Evolutionary conservation across 306 rosid species (phyloP).

Genomic region (Begonia peltatifolia): DNA sequence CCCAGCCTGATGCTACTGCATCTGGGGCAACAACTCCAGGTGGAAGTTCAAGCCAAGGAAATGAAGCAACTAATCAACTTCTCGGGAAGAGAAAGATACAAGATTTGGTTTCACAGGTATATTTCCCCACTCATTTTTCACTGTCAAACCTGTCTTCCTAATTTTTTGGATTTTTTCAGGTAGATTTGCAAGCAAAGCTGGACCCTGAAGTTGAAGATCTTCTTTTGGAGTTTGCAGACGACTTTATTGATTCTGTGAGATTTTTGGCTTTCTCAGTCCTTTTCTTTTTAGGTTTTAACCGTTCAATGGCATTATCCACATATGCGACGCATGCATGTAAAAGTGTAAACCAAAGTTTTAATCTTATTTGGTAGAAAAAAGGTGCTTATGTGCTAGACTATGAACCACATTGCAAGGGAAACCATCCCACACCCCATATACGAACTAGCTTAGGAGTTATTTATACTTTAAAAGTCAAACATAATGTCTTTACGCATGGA

Average conservation of each 20-base stretch:
- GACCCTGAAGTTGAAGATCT: slow-evolving; percentile 82
- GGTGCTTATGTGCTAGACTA: too few relatives aligned
- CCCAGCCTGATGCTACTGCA: slow-evolving; percentile 95
- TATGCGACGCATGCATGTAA: too few relatives aligned
- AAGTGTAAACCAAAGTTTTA: too few relatives aligned
- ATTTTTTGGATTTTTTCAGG: slow-evolving; percentile 30
- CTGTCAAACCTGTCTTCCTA: slow-evolving; percentile 1
- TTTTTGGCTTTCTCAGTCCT: neutral
- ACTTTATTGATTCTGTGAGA: slow-evolving; percentile 87
- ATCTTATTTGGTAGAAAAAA: too few relatives aligned
- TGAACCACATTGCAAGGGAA: too few relatives aligned
- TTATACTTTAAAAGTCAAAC: too few relatives aligned
- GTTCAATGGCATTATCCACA: too few relatives aligned
- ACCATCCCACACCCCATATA: too few relatives aligned
- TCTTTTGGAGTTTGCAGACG: slow-evolving; percentile 93
- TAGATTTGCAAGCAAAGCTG: slow-evolving; percentile 77
- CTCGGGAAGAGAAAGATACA: slow-evolving; percentile 99
- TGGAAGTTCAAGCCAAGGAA: slow-evolving; percentile 99
- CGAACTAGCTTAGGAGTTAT: too few relatives aligned
- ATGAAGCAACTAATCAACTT: slow-evolving; percentile 91
- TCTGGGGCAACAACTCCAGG: slow-evolving; percentile 97
- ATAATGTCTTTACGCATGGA: too few relatives aligned
- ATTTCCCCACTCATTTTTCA: slow-evolving; percentile 8
- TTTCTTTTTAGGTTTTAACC: too few relatives aligned
- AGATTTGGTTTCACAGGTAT: slow-evolving; percentile 92